Evolutionary conservation across 805 yeast species (phyloP).

Genomic region (Pichia eremophila): DNA sequence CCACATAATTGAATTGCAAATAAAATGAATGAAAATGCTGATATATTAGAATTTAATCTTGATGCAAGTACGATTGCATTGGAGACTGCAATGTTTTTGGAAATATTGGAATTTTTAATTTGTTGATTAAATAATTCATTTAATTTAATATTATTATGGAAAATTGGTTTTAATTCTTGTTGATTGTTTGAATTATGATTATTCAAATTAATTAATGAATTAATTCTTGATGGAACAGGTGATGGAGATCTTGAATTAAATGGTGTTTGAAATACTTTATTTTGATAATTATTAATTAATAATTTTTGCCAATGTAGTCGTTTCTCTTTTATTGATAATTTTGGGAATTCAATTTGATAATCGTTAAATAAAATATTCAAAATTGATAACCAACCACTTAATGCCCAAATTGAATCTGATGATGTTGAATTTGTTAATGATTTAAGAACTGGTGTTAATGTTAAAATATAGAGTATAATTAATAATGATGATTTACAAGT

Average conservation of each 20-base stretch:
- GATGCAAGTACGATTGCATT: constrained; percentile 88
- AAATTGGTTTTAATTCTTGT: background rate
- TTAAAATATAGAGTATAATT: constrained; percentile 59
- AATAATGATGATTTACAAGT: constrained; percentile 57
- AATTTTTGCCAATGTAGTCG: constrained; percentile 5
- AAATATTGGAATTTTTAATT: constrained; percentile 39
- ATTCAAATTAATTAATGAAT: background rate
- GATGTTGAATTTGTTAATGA: constrained; percentile 84
- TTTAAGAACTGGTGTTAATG: constrained; percentile 82
- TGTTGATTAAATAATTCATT: background rate
- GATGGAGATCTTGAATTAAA: background rate
- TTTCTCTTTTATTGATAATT: constrained; percentile 5
- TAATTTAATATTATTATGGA: background rate
- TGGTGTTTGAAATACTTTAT: background rate
- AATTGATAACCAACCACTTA: constrained; percentile 70
- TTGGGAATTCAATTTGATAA: constrained; percentile 44
- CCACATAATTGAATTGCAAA: constrained; percentile 65
- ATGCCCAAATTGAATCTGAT: constrained; percentile 91
- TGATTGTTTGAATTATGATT: background rate
- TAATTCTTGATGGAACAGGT: background rate
- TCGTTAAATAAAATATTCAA: constrained; percentile 61
- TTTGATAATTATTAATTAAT: background rate
- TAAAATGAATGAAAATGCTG: constrained; percentile 77
- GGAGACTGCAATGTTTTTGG: constrained; percentile 75
- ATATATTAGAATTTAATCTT: constrained; percentile 60